Percentiles rank a stretch among this genome's conserved stretches.
phyloP scores from a whole-genome alignment of 805 yeast genomes.

The Cyberlindnera mycetangii region DNA sequence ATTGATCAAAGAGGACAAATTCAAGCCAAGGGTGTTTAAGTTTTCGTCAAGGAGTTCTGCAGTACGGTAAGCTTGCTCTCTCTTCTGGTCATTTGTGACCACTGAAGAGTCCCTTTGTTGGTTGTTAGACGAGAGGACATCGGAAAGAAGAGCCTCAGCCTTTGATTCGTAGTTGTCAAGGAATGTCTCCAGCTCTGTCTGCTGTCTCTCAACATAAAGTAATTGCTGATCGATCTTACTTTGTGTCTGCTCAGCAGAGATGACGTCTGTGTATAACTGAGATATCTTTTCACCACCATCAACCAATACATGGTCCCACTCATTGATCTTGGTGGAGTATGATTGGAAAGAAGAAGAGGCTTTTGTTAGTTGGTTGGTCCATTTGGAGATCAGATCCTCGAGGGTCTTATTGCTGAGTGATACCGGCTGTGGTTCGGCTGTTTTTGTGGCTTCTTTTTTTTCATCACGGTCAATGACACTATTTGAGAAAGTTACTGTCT shows the following conservation, averaged over 20 bases:
- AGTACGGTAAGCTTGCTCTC: slow-evolving; percentile 83
- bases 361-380: slow-evolving; percentile 83
- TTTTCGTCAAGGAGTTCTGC: slow-evolving; percentile 85
- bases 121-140: slow-evolving; percentile 33
- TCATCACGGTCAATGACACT: slow-evolving; percentile 25
- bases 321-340: slow-evolving; percentile 70
- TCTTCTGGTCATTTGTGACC: slow-evolving; percentile 72
- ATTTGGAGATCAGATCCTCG: slow-evolving; percentile 87
- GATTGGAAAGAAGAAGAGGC: slow-evolving; percentile 71
- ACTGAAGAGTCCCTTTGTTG: slow-evolving; percentile 31
- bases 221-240: slow-evolving; percentile 83
- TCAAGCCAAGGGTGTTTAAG: slow-evolving; percentile 72
- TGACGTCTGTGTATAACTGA: slow-evolving; percentile 70
- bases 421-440: slow-evolving; percentile 63
- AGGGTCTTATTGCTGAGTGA: slow-evolving; percentile 86
- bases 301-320: slow-evolving; percentile 84
- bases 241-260: slow-evolving; percentile 83
- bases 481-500: slow-evolving; percentile 28
- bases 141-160: slow-evolving; percentile 35
- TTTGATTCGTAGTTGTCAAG: slow-evolving; percentile 72
- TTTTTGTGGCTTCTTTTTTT: slow-evolving; percentile 45
- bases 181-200: slow-evolving; percentile 81
- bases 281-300: slow-evolving; percentile 83
- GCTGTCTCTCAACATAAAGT: slow-evolving; percentile 84
- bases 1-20: slow-evolving; percentile 67